Evolutionary conservation across 208 protist species (phyloP), one percentile per base, ranked within the genome.

Genomic region (Acanthamoeba sp.): DNA sequence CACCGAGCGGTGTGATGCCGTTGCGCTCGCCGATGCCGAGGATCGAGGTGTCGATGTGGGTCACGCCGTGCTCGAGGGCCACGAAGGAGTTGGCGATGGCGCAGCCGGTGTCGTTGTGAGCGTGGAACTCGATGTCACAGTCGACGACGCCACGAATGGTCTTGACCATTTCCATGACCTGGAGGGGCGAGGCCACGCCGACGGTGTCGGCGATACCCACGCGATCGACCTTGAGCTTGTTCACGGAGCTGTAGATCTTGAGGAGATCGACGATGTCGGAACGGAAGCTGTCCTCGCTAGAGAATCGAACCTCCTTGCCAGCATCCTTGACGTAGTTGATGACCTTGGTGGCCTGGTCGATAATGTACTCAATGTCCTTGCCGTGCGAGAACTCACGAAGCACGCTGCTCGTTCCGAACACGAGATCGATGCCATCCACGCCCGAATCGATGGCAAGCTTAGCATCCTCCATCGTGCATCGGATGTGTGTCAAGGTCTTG

Each of bases 21-120:
- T 98, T 98, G 24, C 97, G 84, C 87, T 98, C 97, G 40, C 97
- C 97, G 92, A 98, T 98, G 76, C 97, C 97, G 40, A 97, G 95
- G 38, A 97, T 96, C 34, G 84, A 94, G 2, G 97, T 98, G 93
- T 98, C 97, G 84, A 97, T 98, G 94, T 98, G 97, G 24, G 96
- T 98, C 10, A 94, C 96, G 50, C 97, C 97, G 34, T 96, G 96
- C 71, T 97, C 94, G 10, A 97, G 62, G 2, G 97, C 97, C 24
- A 97, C 88, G 59, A 96, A 94, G 22, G 94, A 73, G 90, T 97
- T 97, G 16, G 97, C 96, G 85, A 97, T 96, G 66, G 91, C 94
- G 95, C 96, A 97, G 40, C 96, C 96, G 34, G 96, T 97, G 94
- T 98, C 97, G 80, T 98, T 96, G 94, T 98, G 97, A n/a, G 96